Conservation (phyloP, 352 stramenopile species). For the Phytophthora sojae region DNA sequence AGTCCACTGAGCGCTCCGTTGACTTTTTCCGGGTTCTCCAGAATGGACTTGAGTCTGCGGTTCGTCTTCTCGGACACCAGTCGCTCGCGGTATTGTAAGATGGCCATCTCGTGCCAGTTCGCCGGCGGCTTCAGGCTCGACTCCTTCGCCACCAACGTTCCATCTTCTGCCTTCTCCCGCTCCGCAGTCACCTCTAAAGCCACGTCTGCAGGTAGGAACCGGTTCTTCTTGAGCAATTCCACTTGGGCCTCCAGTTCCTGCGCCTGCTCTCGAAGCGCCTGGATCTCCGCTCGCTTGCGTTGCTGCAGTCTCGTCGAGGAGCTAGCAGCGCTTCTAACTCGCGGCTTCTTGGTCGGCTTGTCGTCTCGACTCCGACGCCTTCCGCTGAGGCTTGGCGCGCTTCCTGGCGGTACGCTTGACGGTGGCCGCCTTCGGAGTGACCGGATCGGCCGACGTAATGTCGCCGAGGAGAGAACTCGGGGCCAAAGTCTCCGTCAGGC, state of each 20-base stretch:
- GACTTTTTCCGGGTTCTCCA: slow-evolving; percentile 35
- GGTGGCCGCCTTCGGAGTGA: slow-evolving; percentile 7
- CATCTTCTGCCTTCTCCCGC: neutral
- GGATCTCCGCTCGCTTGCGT: slow-evolving; percentile 36
- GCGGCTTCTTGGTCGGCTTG: slow-evolving; percentile 19
- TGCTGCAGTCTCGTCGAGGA: slow-evolving; percentile 37
- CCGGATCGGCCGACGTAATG: neutral
- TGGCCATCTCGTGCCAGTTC: slow-evolving; percentile 33
- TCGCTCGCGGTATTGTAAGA: slow-evolving; percentile 31
- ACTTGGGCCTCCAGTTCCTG: slow-evolving; percentile 36
- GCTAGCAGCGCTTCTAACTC: slow-evolving; percentile 23
- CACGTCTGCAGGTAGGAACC: slow-evolving; percentile 14
- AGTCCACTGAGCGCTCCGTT: slow-evolving; percentile 17
- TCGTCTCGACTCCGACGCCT: slow-evolving; percentile 5
- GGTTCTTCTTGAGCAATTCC: slow-evolving; percentile 32
- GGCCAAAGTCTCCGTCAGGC: slow-evolving; percentile 7
- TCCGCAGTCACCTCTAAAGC: slow-evolving; percentile 10
- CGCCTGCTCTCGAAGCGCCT: slow-evolving; percentile 29
- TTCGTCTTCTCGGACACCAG: slow-evolving; percentile 39
- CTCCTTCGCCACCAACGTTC: neutral
- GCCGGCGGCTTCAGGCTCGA: neutral
- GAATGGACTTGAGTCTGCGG: slow-evolving; percentile 32
- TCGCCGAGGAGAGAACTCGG: neutral
- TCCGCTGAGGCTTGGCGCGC: neutral
- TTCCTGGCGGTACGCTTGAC: slow-evolving; percentile 2